Base-by-base conservation (phyloP, 2,329 filamentous ascomycete species). In the Colletotrichum sp. region DNA sequence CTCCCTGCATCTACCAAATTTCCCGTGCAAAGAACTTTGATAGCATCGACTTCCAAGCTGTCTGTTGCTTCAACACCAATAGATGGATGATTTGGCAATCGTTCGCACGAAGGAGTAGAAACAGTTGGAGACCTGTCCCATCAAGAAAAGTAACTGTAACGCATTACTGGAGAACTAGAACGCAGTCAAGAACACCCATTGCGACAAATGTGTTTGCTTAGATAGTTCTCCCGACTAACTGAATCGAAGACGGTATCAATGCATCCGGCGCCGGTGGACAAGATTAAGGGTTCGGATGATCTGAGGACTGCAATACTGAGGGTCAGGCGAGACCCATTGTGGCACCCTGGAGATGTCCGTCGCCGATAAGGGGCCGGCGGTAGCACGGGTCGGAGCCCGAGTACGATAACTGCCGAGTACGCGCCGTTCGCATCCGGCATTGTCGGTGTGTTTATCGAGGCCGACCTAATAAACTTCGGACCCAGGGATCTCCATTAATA, bases 171-270 rank as follows among this genome's bases (percentile, higher is more conserved):
- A 39, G 36, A 39, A 39, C 16, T 39, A 18, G 39, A 44, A 2
- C 1, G 3, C 5, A n/a, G 4, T 12, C 18, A 49, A 49, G 39
- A 49, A 1, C 0, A 1, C 3, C 8, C 9, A 2, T 0, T 49
- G 18, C 9, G 18, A 21, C n/a, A 52, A 3, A 52, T 1, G 12
- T 24, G 44, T 13, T 52, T 1, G 8, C 10, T 1, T 3, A 21
- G 8, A 52, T 13, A 21, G n/a, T 5, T 0, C n/a, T 1, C 39
- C n/a, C 44, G 5, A 52, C 10, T 21, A 52, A 13, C 3, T 21
- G 0, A 24, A 52, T 21, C 12, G n/a, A 52, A 21, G 44, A 8
- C n/a, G 2, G 13, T 24, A 15, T 52, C 44, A 0, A 1, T 13
- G n/a, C 13, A 6, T 52, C n/a, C 10, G 44, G n/a, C 44, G 44